phyloP scores from a whole-genome alignment of 306 rosid species.

The Arachis hypogaea region DNA sequence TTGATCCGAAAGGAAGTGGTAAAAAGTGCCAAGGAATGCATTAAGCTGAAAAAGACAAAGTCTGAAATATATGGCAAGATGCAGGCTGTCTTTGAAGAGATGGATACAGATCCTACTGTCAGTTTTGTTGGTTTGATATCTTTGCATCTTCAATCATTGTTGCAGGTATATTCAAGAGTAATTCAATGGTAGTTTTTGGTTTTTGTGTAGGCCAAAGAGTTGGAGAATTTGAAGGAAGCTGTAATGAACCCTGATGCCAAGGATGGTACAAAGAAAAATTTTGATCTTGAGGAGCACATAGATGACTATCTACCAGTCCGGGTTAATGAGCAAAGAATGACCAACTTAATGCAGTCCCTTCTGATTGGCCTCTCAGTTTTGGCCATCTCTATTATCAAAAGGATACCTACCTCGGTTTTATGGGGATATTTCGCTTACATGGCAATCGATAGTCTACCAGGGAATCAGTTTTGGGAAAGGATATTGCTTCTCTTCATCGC shows the following conservation, averaged over 20 bases:
- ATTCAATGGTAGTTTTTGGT: constrained; percentile 19
- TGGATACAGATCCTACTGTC: constrained; percentile 77
- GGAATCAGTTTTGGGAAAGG: constrained; percentile 97
- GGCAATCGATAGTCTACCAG: constrained; percentile 96
- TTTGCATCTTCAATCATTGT: neutral
- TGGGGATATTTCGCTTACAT: constrained; percentile 96
- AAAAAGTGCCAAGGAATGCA: constrained; percentile 81
- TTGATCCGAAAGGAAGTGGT: constrained; percentile 72
- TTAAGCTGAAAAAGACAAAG: constrained; percentile 54
- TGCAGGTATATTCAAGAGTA: constrained; percentile 8
- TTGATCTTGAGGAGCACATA: constrained; percentile 79
- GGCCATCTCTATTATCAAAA: constrained; percentile 68
- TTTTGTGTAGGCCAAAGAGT: constrained; percentile 48
- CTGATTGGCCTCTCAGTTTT: constrained; percentile 64
- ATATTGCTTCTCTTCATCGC: constrained; percentile 73
- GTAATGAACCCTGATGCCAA: constrained; percentile 56
- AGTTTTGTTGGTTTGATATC: constrained; percentile 28
- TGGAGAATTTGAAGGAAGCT: constrained; percentile 65
- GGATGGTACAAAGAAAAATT: constrained; percentile 41
- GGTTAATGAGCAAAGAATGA: constrained; percentile 90
- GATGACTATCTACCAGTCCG: constrained; percentile 78
- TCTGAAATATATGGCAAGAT: constrained; percentile 73
- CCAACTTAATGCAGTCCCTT: constrained; percentile 78
- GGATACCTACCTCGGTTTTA: constrained; percentile 86
- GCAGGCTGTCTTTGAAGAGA: constrained; percentile 70